These are phyloP conservation scores for Paspalum vaginatum DNA, from an alignment of 176 grass and related monocot genomes.

Conservation along the genomic window DNA sequence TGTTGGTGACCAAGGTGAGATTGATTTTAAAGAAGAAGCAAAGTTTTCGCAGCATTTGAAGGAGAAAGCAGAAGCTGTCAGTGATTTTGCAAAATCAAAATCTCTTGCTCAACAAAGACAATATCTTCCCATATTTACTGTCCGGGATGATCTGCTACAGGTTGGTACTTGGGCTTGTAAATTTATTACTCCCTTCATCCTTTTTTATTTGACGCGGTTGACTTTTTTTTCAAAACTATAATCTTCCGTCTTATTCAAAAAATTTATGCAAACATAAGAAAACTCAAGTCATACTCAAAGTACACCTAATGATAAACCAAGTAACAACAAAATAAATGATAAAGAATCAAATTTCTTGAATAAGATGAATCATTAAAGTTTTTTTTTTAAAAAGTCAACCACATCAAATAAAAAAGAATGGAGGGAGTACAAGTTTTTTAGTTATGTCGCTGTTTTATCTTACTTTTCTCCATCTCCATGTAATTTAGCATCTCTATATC, in stretches of 20 bases:
- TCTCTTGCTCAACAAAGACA: constrained; percentile 96
- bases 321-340: too few species aligned
- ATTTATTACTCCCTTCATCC: constrained; percentile 12
- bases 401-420: too few species aligned
- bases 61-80: constrained; percentile 90
- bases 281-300: too few species aligned
- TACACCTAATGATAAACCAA: too few species aligned
- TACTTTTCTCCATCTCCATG: constrained; percentile 3
- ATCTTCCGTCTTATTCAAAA: too few species aligned
- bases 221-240: too few species aligned
- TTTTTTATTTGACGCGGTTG: too few species aligned
- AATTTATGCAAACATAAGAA: too few species aligned
- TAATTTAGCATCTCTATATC: constrained; percentile 15
- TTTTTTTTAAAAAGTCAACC: too few species aligned
- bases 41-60: constrained; percentile 96
- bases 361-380: too few species aligned
- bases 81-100: constrained; percentile 96
- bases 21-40: constrained; percentile 95
- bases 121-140: constrained; percentile 97
- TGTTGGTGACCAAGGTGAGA: constrained; percentile 94
- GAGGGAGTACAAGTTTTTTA: too few species aligned
- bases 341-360: too few species aligned
- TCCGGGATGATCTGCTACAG: constrained; percentile 93
- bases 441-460: not conserved
- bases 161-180: constrained; percentile 45